Evolutionary conservation across 1,284 basidiomycete genomes (phyloP), one percentile per base, ranked within the genome.

Genomic region (Pyrrhoderma noxium): DNA sequence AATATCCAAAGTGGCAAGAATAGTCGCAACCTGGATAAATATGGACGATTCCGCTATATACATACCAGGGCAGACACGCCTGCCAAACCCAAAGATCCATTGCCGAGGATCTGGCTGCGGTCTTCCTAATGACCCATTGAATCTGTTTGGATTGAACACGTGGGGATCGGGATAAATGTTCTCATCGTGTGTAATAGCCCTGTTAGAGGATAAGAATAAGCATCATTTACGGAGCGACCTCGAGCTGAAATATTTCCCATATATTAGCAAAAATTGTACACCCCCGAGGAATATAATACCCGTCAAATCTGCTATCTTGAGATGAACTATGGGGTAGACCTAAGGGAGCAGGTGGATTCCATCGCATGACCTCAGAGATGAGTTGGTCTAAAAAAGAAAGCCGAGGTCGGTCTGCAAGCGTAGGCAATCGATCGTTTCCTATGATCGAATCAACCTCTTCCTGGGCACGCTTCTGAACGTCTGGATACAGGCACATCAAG

Each of bases 11-110:
- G 70, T 68, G 5, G 71, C 60, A 35, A 78, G 56, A 36, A 74
- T 65, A 1, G 70, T 71, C 38, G 72, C 73, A 22, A 77, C 63
- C 14, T 70, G 61, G 44, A 77, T 71, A 70, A 72, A 78, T 16
- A 77, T 55, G 13, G 70, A 67, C 56, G 76, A 73, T 51, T 71
- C 68, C 48, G 69, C 72, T 8, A 77, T 64, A 62, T 67, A 68
- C 75, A 75, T 62, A 57, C 73, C 56, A 19, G 48, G 5, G 64
- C 66, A 53, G 66, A 67, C 2, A 64, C 48, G 38, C 21, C 49
- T 21, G 8, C 49, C 49, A 19, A 51, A 51, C 2, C 49, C 49
- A 22, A 51, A 51, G 9, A 45, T 40, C 42, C 22, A 23, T 45
- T 45, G 23, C 14, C 22, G 18, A 21, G 22, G 49, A 3, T 51